Conservation (phyloP, 2,329 filamentous ascomycete species). For the Exophiala sp. region DNA sequence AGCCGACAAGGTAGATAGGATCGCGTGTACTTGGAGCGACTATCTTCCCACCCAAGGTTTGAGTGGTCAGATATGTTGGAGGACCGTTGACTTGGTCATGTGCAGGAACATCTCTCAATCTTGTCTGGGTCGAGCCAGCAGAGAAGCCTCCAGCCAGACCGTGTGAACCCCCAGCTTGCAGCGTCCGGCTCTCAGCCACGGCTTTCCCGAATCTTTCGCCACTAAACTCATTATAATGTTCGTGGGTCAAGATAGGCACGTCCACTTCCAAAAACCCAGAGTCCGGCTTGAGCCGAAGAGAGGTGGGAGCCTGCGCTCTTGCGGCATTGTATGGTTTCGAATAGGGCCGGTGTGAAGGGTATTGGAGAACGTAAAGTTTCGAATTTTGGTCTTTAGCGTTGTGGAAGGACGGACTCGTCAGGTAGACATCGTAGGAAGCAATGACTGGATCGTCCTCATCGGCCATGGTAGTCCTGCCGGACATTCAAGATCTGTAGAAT, state of each 20-base stretch:
- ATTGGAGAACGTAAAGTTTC: constrained; percentile 77
- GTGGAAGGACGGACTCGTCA: constrained; percentile 53
- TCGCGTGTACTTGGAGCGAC: constrained; percentile 63
- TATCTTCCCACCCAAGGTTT: constrained; percentile 80
- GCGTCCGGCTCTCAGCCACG: constrained; percentile 50
- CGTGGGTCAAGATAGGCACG: constrained; percentile 67
- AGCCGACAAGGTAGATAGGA: constrained; percentile 77
- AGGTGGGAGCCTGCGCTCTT: constrained; percentile 54
- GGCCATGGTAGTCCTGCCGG: constrained; percentile 8
- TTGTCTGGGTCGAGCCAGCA: constrained; percentile 43
- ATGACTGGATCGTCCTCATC: constrained; percentile 58
- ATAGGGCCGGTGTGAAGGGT: constrained; percentile 66
- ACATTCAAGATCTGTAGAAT: not conserved
- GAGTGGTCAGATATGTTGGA: constrained; percentile 66
- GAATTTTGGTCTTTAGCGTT: constrained; percentile 6
- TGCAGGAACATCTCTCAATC: constrained; percentile 34
- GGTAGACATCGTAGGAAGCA: constrained; percentile 74
- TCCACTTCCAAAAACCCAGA: constrained; percentile 88
- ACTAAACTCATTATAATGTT: constrained; percentile 76
- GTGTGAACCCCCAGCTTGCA: constrained; percentile 59
- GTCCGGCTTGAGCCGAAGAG: constrained; percentile 73
- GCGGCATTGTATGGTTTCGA: constrained; percentile 57
- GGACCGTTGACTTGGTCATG: constrained; percentile 64
- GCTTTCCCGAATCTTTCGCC: constrained; percentile 77
- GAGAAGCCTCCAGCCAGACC: constrained; percentile 69